Conservation (phyloP, 371 early-diverging fungal species). For the Actinomucor elegans region DNA sequence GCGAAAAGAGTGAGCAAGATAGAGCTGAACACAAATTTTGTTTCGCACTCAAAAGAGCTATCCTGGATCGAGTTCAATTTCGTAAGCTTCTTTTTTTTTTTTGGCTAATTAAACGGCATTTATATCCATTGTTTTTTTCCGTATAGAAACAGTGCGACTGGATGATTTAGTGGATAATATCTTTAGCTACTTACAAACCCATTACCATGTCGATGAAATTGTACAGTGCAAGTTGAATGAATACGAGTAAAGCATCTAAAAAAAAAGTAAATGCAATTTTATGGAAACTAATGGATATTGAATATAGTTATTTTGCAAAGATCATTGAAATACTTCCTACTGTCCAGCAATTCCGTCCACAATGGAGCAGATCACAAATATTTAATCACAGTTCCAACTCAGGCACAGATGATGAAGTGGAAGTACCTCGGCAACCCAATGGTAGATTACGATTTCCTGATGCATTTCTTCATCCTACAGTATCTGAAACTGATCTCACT, state of each 20-base stretch:
- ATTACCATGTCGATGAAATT: conserved; percentile 42
- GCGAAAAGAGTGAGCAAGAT: conserved; percentile 63
- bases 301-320: conserved; percentile 36
- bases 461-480: conserved; percentile 41
- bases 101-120: no score
- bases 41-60: conserved; percentile 55
- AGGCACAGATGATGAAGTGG: conserved; percentile 5
- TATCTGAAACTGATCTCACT: background rate
- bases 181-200: conserved; percentile 38
- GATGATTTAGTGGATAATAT: conserved; percentile 52
- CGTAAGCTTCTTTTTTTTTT: no score
- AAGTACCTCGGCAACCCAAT: conserved; percentile 40
- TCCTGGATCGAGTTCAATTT: conserved; percentile 66
- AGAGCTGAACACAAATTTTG: conserved; percentile 64
- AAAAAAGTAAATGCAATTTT: no score
- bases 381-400: background rate
- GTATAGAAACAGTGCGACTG: conserved; percentile 43
- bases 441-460: conserved; percentile 47
- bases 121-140: no score
- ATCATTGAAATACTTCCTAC: conserved; percentile 31
- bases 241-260: no score
- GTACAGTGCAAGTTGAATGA: conserved; percentile 41
- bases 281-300: no score
- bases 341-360: background rate
- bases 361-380: background rate